phyloP scores from a whole-genome alignment of 257 asterid species.

The Fraxinus americana region DNA sequence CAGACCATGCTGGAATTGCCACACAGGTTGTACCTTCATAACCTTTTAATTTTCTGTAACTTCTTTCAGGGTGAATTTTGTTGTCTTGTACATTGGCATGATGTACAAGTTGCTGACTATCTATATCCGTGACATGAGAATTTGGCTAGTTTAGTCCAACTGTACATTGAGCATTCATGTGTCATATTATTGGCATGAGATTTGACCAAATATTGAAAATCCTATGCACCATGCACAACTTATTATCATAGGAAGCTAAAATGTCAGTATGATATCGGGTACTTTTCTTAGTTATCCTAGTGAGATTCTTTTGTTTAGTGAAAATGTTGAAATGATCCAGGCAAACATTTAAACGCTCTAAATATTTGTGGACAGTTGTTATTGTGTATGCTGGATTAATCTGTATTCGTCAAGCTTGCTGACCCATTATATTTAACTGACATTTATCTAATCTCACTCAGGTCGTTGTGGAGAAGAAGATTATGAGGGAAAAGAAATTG shows the following conservation, averaged over 20 bases:
- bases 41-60: not conserved
- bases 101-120: not conserved
- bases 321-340: not conserved
- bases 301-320: not conserved
- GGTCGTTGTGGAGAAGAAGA: slow-evolving; percentile 96
- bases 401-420: slow-evolving; percentile 1
- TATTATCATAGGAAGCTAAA: not conserved
- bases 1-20: slow-evolving; percentile 99
- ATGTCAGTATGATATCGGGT: no score
- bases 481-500: slow-evolving; percentile 70
- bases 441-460: slow-evolving; percentile 32
- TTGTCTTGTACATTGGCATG: not conserved
- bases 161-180: not conserved
- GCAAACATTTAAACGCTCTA: not conserved
- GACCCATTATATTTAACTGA: not conserved
- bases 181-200: not conserved
- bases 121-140: slow-evolving; percentile 11
- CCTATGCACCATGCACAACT: not conserved
- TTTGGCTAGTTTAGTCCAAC: not conserved
- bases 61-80: slow-evolving; percentile 5
- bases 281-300: no score
- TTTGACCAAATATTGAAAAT: not conserved
- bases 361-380: not conserved
- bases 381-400: not conserved
- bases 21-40: slow-evolving; percentile 65